phyloP scores from a whole-genome alignment of 768 basidiomycete species.

The Arthromyces matolae region DNA sequence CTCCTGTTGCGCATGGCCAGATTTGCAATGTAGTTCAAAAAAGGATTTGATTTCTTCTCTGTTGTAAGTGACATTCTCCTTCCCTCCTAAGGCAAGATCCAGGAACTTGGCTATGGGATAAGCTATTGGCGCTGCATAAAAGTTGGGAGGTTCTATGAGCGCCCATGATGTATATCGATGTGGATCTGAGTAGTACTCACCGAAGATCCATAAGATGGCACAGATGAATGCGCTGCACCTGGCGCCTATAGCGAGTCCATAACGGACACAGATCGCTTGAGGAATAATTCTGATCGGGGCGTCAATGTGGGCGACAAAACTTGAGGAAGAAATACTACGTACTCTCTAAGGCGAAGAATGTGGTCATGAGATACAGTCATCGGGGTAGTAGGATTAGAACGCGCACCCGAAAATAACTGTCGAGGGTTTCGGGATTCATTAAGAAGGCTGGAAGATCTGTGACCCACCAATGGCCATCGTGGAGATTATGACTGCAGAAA shows the following conservation, averaged over 20 bases:
- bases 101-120: constrained; percentile 81
- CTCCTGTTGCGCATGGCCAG: constrained; percentile 71
- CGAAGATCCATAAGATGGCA: constrained; percentile 61
- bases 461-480: constrained; percentile 64
- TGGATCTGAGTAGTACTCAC: constrained; percentile 32
- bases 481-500: constrained; percentile 72
- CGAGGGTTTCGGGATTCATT: too few relatives aligned
- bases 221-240: constrained; percentile 73
- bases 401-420: constrained; percentile 80
- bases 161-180: background rate
- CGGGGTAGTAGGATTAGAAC: too few relatives aligned
- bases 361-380: too few relatives aligned
- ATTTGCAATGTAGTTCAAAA: constrained; percentile 76
- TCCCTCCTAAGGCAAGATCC: constrained; percentile 72
- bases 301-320: too few relatives aligned
- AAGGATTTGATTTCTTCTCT: constrained; percentile 79
- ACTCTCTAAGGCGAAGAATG: constrained; percentile 57
- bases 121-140: constrained; percentile 65
- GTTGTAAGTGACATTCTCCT: constrained; percentile 73
- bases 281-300: constrained; percentile 48
- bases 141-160: constrained; percentile 39
- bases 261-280: constrained; percentile 70
- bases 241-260: constrained; percentile 80
- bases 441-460: background rate
- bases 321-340: constrained; percentile 31